Conservation (phyloP, 2,329 filamentous ascomycete species). For the Albophoma yamanashiensis region DNA sequence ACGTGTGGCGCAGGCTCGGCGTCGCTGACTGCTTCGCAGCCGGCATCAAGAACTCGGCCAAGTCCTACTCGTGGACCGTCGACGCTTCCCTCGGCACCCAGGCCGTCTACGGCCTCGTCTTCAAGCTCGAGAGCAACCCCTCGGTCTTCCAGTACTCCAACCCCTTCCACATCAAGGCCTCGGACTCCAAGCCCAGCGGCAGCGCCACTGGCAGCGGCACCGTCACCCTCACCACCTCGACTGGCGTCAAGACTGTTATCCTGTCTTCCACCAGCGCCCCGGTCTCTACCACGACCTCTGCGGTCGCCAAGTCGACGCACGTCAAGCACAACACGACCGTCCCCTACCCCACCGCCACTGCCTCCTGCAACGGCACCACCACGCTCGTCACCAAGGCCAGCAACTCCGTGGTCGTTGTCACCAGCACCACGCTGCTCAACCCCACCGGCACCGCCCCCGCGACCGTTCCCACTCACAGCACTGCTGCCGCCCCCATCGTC, state of each 20-base stretch:
- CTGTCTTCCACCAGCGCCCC: conserved; percentile 9
- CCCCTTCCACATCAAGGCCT: conserved; percentile 43
- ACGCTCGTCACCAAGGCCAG: conserved; percentile 1
- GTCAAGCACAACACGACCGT: conserved; percentile 5
- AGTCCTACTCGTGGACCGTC: conserved; percentile 39
- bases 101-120: conserved; percentile 46
- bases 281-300: conserved; percentile 9
- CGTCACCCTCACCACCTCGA: conserved; percentile 16
- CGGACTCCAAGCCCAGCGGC: conserved; percentile 1
- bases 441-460: conserved; percentile 12
- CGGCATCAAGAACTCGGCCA: conserved; percentile 32
- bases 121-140: conserved; percentile 36
- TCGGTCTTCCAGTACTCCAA: conserved; percentile 28
- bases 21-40: conserved; percentile 19
- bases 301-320: conserved; percentile 9
- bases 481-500: conserved; percentile 15
- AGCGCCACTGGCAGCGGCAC: conserved; percentile 4
- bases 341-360: conserved; percentile 1
- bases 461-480: conserved; percentile 7
- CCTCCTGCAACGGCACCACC: neutral
- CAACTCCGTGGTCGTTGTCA: conserved; percentile 8
- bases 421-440: conserved; percentile 10
- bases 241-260: conserved; percentile 19
- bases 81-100: conserved; percentile 30
- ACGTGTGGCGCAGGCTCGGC: neutral